phyloP scores from a whole-genome alignment of 345 rosid species.

The Mangifera indica region DNA sequence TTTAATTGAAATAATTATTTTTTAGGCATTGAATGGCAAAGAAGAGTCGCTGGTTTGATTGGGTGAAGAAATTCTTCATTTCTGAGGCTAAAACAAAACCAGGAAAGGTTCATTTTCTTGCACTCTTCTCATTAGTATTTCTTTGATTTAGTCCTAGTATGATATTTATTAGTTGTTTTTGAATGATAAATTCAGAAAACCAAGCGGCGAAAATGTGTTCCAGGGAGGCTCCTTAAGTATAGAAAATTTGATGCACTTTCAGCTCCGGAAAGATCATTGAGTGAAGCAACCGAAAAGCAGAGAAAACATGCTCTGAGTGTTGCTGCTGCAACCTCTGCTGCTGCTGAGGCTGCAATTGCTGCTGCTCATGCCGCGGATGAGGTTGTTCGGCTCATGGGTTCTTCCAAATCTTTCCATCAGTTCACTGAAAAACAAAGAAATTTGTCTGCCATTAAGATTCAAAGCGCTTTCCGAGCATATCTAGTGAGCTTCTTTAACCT shows the following conservation, averaged over 20 bases:
- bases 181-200: constrained; percentile 36
- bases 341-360: constrained; percentile 88
- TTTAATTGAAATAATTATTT: constrained; percentile 26
- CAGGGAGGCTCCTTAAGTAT: constrained; percentile 41
- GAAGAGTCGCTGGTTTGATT: constrained; percentile 58
- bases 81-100: constrained; percentile 47
- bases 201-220: constrained; percentile 52
- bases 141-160: not conserved
- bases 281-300: constrained; percentile 65
- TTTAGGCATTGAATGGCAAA: constrained; percentile 54
- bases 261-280: constrained; percentile 38
- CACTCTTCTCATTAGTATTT: not conserved
- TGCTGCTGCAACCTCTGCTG: constrained; percentile 82
- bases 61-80: constrained; percentile 55
- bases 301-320: constrained; percentile 76
- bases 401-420: constrained; percentile 37
- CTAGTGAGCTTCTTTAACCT: constrained; percentile 51
- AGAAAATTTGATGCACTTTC: constrained; percentile 49
- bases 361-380: constrained; percentile 94
- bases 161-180: not conserved
- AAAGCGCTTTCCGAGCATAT: constrained; percentile 71
- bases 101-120: constrained; percentile 45
- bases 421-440: constrained; percentile 28
- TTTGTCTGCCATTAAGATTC: constrained; percentile 70
- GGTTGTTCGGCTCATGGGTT: constrained; percentile 61